Evolutionary conservation across 2,329 filamentous ascomycete genomes (phyloP).

Genomic region (Trichophyton verrucosum): DNA sequence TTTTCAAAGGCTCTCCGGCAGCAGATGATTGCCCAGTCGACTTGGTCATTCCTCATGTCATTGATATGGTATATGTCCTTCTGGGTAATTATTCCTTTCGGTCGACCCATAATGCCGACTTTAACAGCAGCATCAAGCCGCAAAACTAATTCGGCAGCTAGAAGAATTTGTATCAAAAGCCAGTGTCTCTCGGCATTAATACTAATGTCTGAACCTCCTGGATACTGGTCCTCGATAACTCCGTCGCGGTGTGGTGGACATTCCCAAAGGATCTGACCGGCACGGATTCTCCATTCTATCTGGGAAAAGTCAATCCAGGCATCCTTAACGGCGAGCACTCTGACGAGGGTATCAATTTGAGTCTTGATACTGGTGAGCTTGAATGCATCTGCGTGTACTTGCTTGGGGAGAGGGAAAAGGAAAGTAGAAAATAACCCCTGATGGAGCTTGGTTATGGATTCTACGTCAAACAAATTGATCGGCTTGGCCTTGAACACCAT

Average conservation of each 20-base stretch:
- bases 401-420: conserved; percentile 26
- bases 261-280: conserved; percentile 37
- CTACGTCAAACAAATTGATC: conserved; percentile 26
- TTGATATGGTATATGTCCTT: conserved; percentile 37
- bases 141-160: conserved; percentile 43
- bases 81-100: conserved; percentile 30
- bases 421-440: conserved; percentile 27
- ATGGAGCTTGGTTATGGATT: conserved; percentile 24
- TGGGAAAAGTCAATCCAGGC: conserved; percentile 39
- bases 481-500: conserved; percentile 21
- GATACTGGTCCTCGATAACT: conserved; percentile 17
- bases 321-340: conserved; percentile 31
- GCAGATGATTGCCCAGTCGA: conserved; percentile 45
- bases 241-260: conserved; percentile 25
- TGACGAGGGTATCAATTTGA: conserved; percentile 35
- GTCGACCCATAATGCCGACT: conserved; percentile 29
- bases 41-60: conserved; percentile 38
- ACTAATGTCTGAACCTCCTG: neutral
- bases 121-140: conserved; percentile 40
- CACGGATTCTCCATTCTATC: conserved; percentile 35
- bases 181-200: conserved; percentile 37
- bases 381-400: conserved; percentile 4
- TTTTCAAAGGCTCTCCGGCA: conserved; percentile 42
- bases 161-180: conserved; percentile 42
- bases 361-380: conserved; percentile 27